Percentiles rank a stretch among this genome's conserved stretches.
phyloP scores from a whole-genome alignment of 495 filamentous ascomycete species.

The Xylaria scruposa region DNA sequence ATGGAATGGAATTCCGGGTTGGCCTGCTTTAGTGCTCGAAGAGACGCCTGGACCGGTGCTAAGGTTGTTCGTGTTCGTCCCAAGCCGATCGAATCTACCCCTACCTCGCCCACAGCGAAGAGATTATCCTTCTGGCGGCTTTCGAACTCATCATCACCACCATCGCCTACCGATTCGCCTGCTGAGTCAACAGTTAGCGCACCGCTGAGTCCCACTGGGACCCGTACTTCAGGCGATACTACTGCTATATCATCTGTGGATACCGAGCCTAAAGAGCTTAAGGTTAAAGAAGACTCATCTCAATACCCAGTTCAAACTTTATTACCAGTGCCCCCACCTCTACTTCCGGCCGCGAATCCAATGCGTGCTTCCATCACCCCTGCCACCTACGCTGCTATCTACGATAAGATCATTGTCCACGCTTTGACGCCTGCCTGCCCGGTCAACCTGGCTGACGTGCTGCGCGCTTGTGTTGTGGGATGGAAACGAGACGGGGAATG shows the following conservation, averaged over 20 bases:
- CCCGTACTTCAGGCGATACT: slow-evolving; percentile 38
- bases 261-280: slow-evolving; percentile 33
- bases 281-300: slow-evolving; percentile 31
- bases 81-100: slow-evolving; percentile 41
- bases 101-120: slow-evolving; percentile 44
- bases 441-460: slow-evolving; percentile 83
- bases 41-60: slow-evolving; percentile 91
- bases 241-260: slow-evolving; percentile 37
- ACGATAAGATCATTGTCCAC: slow-evolving; percentile 83
- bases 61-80: slow-evolving; percentile 50
- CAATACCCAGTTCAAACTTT: slow-evolving; percentile 54
- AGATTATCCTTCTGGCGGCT: slow-evolving; percentile 43
- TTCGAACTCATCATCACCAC: slow-evolving; percentile 35
- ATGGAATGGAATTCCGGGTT: slow-evolving; percentile 84
- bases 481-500: slow-evolving; percentile 96
- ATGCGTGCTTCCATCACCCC: slow-evolving; percentile 77
- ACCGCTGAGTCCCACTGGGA: slow-evolving; percentile 37
- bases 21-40: slow-evolving; percentile 71
- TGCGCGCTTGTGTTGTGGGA: slow-evolving; percentile 81
- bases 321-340: slow-evolving; percentile 67
- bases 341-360: slow-evolving; percentile 70
- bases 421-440: slow-evolving; percentile 80
- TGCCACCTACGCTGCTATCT: slow-evolving; percentile 78
- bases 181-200: slow-evolving; percentile 21
- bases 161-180: slow-evolving; percentile 35